Percentiles rank a stretch among this genome's conserved stretches.
Evolutionary conservation across 495 filamentous ascomycete genomes (phyloP).

Genomic region (Penicillium chermesinum): DNA sequence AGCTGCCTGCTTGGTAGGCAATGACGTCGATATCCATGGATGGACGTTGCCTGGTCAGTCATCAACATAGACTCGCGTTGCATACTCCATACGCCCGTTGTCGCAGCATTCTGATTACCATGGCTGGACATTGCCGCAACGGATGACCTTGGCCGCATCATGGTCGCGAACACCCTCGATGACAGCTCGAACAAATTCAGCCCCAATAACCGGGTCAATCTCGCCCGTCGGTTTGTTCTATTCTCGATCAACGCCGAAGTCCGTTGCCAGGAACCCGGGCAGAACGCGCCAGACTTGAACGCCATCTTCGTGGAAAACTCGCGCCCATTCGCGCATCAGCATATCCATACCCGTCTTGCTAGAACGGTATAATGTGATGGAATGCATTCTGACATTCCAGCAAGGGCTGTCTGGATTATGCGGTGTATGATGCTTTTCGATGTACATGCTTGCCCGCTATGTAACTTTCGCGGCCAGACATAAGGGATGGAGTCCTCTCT

Average conservation of each 20-base stretch:
- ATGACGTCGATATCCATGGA: conserved; percentile 12
- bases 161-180: conserved; percentile 45
- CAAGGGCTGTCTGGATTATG: too few relatives aligned
- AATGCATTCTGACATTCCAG: conserved; percentile 37
- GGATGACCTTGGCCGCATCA: conserved; percentile 43
- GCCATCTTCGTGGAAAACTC: conserved; percentile 49
- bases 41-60: background rate
- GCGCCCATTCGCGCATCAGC: conserved; percentile 57
- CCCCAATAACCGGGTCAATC: conserved; percentile 38
- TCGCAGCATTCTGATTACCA: conserved; percentile 22
- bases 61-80: background rate
- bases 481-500: too few relatives aligned
- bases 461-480: too few relatives aligned
- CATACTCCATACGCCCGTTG: background rate
- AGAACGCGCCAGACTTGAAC: conserved; percentile 53
- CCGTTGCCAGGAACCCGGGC: conserved; percentile 55
- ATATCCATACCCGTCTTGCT: conserved; percentile 61
- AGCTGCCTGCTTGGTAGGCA: background rate
- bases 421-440: too few relatives aligned
- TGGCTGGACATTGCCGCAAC: conserved; percentile 30
- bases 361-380: conserved; percentile 41
- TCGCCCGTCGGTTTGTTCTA: conserved; percentile 35
- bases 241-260: conserved; percentile 33
- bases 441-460: too few relatives aligned
- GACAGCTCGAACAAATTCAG: conserved; percentile 38